Conservation (phyloP, 352 stramenopile genomes). For the Aphanomyces stellatus region DNA sequence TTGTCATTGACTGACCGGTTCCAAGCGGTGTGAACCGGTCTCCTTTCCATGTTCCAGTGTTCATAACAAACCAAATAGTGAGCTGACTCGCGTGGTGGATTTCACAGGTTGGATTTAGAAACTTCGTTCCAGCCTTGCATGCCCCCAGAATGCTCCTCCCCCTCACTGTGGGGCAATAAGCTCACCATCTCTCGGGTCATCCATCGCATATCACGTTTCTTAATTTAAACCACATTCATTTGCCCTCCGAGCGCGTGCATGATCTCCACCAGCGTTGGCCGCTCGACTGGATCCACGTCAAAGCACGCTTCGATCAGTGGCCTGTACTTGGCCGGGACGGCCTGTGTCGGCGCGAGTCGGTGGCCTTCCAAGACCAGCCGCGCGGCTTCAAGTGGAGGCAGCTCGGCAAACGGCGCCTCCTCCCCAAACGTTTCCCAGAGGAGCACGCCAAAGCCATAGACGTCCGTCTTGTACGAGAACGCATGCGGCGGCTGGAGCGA, state of each 20-base stretch:
- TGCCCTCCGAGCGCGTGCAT: constrained; percentile 32
- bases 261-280: constrained; percentile 64
- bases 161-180: too few species aligned
- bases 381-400: constrained; percentile 53
- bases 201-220: too few species aligned
- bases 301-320: constrained; percentile 65
- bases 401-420: constrained; percentile 36
- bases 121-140: too few species aligned
- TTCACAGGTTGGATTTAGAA: too few species aligned
- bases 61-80: too few species aligned
- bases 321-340: constrained; percentile 39
- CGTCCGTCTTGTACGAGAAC: constrained; percentile 65
- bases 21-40: too few species aligned
- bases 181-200: too few species aligned
- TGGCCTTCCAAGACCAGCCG: constrained; percentile 56
- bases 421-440: constrained; percentile 70
- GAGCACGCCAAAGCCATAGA: constrained; percentile 76
- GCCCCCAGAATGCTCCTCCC: too few species aligned
- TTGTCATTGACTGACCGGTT: too few species aligned
- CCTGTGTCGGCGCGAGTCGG: constrained; percentile 36
- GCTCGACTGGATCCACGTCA: constrained; percentile 45
- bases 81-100: too few species aligned
- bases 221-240: constrained; percentile 15
- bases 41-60: too few species aligned
- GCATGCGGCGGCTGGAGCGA: constrained; percentile 57